A percentile compares a stretch with the other conserved stretches of the same genome.
phyloP scores from a whole-genome alignment of 1,284 basidiomycete species.

The Omphalotus olearius region DNA sequence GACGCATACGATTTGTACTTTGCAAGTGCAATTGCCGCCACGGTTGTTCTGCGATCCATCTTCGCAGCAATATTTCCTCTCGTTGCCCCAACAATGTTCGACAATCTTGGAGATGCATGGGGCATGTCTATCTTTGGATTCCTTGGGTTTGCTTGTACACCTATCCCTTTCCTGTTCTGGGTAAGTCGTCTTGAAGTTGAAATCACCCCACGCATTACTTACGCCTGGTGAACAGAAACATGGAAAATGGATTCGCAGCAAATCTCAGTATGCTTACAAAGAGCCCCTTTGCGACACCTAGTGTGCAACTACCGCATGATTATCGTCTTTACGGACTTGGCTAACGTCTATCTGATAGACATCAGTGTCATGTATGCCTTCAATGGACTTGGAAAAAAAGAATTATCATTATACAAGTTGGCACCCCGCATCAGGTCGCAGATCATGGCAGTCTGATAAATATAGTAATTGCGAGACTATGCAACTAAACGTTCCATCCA shows the following conservation, averaged over 20 bases:
- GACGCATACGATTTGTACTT: constrained; percentile 61
- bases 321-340: too few species aligned
- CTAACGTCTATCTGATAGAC: too few species aligned
- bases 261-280: constrained; percentile 46
- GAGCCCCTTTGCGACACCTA: constrained; percentile 21
- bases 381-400: too few species aligned
- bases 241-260: constrained; percentile 53
- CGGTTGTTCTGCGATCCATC: constrained; percentile 61
- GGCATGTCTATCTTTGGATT: constrained; percentile 62
- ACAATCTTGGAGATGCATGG: constrained; percentile 59
- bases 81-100: constrained; percentile 56
- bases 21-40: constrained; percentile 66
- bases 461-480: too few species aligned
- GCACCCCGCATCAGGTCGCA: too few species aligned
- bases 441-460: too few species aligned
- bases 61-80: constrained; percentile 65
- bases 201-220: not conserved
- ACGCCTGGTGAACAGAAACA: constrained; percentile 38
- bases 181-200: constrained; percentile 30
- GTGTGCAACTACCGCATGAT: too few species aligned
- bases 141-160: constrained; percentile 50
- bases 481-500: too few species aligned
- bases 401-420: too few species aligned
- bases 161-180: constrained; percentile 47
- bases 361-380: too few species aligned